Evolutionary conservation across 164 flowering plant species (phyloP).

Genomic region (Sedum album): DNA sequence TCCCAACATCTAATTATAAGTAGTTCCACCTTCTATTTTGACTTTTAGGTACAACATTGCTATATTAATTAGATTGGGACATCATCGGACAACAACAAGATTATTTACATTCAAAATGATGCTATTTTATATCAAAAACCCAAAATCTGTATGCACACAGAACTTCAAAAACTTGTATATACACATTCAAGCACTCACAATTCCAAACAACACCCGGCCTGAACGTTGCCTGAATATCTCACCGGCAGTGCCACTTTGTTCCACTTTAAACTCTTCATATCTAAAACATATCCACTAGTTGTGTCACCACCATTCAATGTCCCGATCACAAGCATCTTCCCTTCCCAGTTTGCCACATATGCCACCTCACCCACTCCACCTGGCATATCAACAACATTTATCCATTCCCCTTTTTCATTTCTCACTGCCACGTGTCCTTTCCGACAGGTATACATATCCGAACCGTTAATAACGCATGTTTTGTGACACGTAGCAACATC

Average conservation of each 20-base stretch:
- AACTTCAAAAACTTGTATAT: no score
- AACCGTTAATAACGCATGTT: slow-evolving; percentile 17
- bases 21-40: no score
- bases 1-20: no score
- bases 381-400: slow-evolving; percentile 27
- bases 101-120: no score
- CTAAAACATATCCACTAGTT: slow-evolving; percentile 22
- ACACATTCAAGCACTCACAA: slow-evolving; percentile 18
- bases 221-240: slow-evolving; percentile 39
- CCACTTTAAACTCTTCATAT: slow-evolving; percentile 34
- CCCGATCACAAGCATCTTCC: slow-evolving; percentile 39
- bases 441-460: slow-evolving; percentile 18
- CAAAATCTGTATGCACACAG: no score
- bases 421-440: slow-evolving; percentile 20
- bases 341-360: slow-evolving; percentile 23
- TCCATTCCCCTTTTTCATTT: slow-evolving; percentile 26
- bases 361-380: slow-evolving; percentile 18
- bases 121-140: no score
- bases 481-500: slow-evolving; percentile 24
- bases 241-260: slow-evolving; percentile 22
- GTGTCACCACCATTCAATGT: slow-evolving; percentile 20
- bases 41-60: no score
- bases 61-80: no score
- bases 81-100: no score
- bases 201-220: slow-evolving; percentile 42